A percentile compares a stretch with the other conserved stretches of the same genome.
Evolutionary conservation across 768 basidiomycete species (phyloP).

Genomic region (Pleurotus citrinopileatus): DNA sequence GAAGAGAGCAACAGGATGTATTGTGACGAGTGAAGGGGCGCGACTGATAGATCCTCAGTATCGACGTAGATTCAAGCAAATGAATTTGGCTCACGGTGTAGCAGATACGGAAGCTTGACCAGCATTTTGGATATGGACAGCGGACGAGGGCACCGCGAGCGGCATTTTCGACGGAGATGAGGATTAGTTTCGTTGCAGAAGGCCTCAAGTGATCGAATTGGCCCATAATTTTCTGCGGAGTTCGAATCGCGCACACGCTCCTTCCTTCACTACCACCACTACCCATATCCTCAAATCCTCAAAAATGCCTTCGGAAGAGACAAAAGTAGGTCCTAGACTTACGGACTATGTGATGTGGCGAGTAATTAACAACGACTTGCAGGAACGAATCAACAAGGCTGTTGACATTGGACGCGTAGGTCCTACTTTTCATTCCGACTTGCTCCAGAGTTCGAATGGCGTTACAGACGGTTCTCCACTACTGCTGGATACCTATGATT

Average conservation of each 20-base stretch:
- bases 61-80: neutral
- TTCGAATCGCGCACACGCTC: constrained; percentile 24
- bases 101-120: constrained; percentile 29
- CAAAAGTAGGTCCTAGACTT: constrained; percentile 53
- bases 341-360: neutral
- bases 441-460: neutral
- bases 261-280: constrained; percentile 16
- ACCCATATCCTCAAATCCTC: constrained; percentile 12
- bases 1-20: constrained; percentile 92
- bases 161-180: constrained; percentile 36
- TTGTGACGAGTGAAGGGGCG: constrained; percentile 68
- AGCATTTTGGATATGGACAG: constrained; percentile 43
- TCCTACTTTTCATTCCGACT: constrained; percentile 15
- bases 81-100: constrained; percentile 31
- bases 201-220: too few relatives aligned
- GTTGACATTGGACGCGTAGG: constrained; percentile 81
- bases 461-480: constrained; percentile 81
- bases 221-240: constrained; percentile 27
- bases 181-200: neutral
- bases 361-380: constrained; percentile 1
- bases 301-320: constrained; percentile 86
- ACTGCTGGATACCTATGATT: constrained; percentile 95
- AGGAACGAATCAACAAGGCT: constrained; percentile 83
- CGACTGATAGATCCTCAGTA: constrained; percentile 42
- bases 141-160: constrained; percentile 46